Conservation (phyloP, 2,329 filamentous ascomycete genomes). For the Thelonectria discophora region DNA sequence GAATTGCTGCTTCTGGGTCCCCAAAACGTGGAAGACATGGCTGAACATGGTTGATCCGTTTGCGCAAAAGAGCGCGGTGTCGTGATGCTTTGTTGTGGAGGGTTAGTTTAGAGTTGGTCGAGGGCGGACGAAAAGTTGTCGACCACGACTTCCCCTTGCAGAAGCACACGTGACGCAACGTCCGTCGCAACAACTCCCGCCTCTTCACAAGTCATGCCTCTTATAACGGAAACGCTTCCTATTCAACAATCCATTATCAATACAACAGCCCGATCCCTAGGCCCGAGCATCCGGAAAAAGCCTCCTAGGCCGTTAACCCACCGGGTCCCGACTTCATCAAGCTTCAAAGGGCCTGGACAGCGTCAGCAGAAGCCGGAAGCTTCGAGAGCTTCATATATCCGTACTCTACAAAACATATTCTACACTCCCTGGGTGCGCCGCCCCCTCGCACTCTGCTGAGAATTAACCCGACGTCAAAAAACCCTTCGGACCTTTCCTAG, state of each 20-base stretch:
- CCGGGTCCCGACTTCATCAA: no score
- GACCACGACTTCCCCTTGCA: neutral
- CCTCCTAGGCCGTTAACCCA: slow-evolving; percentile 3
- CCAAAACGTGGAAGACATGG: slow-evolving; percentile 3
- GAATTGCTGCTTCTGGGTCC: slow-evolving; percentile 4
- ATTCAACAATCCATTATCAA: neutral
- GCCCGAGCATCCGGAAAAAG: slow-evolving; percentile 20
- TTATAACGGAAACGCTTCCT: neutral
- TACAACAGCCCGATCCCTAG: neutral
- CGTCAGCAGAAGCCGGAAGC: neutral
- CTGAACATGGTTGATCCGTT: neutral
- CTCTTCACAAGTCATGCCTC: no score
- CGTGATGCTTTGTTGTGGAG: neutral
- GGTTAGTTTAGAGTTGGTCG: neutral
- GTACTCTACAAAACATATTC: slow-evolving; percentile 32
- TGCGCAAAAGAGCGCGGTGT: neutral
- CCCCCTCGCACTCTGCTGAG: slow-evolving; percentile 16
- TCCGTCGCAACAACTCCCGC: no score
- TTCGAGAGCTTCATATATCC: slow-evolving; percentile 11
- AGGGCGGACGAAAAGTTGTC: neutral
- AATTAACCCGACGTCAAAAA: slow-evolving; percentile 39
- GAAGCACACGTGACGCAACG: slow-evolving; percentile 9
- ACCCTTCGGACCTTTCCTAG: slow-evolving; percentile 38
- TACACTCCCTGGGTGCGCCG: slow-evolving; percentile 20
- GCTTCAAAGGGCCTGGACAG: neutral